Evolutionary conservation across 2,329 filamentous ascomycete species (phyloP).

Genomic region (Alternaria sp.): DNA sequence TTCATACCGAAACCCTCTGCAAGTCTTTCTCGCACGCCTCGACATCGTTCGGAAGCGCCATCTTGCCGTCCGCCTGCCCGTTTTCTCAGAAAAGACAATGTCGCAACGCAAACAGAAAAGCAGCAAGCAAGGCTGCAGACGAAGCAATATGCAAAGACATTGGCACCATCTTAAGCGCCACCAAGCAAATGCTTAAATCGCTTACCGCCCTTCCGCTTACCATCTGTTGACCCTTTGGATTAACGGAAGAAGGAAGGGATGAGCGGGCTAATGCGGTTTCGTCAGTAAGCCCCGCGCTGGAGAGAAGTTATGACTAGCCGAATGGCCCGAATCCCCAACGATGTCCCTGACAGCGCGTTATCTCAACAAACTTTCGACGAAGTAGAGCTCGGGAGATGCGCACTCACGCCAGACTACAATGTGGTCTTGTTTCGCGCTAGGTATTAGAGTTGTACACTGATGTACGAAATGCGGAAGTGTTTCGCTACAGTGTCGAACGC

Average conservation of each 20-base stretch:
- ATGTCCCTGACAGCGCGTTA: not conserved
- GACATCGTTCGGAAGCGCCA: not conserved
- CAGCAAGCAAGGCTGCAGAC: not conserved
- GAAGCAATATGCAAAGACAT: not conserved
- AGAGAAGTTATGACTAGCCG: not conserved
- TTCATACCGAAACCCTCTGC: not conserved
- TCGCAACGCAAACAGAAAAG: not conserved
- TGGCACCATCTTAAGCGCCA: not conserved
- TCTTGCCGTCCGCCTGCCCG: not conserved
- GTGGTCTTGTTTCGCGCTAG: not conserved
- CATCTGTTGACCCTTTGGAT: not conserved
- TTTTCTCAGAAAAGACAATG: not conserved
- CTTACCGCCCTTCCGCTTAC: not conserved
- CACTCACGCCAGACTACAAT: not conserved
- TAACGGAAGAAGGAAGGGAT: not conserved
- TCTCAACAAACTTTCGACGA: not conserved
- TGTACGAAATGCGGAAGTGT: not conserved
- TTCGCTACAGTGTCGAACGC: not conserved
- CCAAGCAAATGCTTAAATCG: conserved; percentile 5
- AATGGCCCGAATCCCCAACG: not conserved
- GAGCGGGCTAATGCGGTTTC: not conserved
- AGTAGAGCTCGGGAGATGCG: not conserved
- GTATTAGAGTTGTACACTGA: not conserved
- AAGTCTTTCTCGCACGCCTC: not conserved
- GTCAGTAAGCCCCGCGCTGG: not conserved